phyloP scores from a whole-genome alignment of 192 early-diverging fungal genomes.

The Podila minutissima region DNA sequence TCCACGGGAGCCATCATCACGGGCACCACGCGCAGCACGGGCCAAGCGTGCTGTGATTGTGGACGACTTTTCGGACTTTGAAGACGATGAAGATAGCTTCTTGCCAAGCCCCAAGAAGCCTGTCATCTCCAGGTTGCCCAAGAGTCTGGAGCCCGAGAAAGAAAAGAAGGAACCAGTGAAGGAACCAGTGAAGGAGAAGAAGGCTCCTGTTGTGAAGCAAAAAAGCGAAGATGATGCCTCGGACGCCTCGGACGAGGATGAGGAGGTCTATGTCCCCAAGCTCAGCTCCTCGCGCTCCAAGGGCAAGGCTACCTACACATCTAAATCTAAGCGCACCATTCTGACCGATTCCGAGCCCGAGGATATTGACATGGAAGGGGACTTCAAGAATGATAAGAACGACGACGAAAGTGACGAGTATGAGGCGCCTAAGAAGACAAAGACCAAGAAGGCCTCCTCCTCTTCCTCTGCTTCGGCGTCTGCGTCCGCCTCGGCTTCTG shows the following conservation, averaged over 20 bases:
- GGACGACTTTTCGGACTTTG: slow-evolving; percentile 30
- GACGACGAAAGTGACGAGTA: slow-evolving; percentile 20
- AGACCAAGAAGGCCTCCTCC: slow-evolving; percentile 13
- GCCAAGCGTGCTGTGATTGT: slow-evolving; percentile 37
- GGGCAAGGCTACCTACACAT: slow-evolving; percentile 34
- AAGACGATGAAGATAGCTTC: slow-evolving; percentile 33
- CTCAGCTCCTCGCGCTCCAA: background rate
- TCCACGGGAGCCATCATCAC: slow-evolving; percentile 20
- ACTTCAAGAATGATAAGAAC: background rate
- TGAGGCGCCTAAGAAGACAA: slow-evolving; percentile 4
- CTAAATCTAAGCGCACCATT: slow-evolving; percentile 22
- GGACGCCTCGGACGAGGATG: slow-evolving; percentile 11
- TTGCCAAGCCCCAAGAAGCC: slow-evolving; percentile 19
- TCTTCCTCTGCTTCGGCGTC: background rate
- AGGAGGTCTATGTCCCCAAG: slow-evolving; percentile 10
- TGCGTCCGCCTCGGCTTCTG: background rate
- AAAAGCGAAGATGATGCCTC: background rate
- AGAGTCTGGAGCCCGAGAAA: slow-evolving; percentile 22
- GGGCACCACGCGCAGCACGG: slow-evolving; percentile 39
- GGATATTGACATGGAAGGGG: background rate
- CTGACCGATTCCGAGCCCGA: slow-evolving; percentile 16
- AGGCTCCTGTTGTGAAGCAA: too few species aligned
- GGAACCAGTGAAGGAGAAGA: background rate
- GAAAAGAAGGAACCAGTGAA: background rate
- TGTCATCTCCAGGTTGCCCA: slow-evolving; percentile 11